Base-by-base conservation (phyloP, 306 rosid species). In the Ceratonia siliqua region DNA sequence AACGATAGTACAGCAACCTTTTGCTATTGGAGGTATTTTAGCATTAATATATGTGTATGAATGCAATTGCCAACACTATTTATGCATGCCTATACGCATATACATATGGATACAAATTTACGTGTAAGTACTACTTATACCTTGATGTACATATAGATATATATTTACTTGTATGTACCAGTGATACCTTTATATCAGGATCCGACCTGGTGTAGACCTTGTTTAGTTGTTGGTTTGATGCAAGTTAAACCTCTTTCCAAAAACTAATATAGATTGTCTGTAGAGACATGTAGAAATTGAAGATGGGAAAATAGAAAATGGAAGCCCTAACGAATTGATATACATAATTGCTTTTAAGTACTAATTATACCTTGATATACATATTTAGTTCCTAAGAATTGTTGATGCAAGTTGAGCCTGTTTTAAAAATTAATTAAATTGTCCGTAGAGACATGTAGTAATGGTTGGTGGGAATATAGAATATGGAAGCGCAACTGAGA, bases 1-100 rank as follows among this genome's bases (percentile, higher is more conserved):
- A 79, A 95, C 98, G 17, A 74, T 92, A 33, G 69, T 92, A 53
- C 98, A 95, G 68, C 96, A 89, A 76, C 96, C 98, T 42, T 95
- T 95, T 81, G 64, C 98, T 15, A 90, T 95, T 48, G 99, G 98
- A 84, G 99, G 99, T 90, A 87, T 80, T 58, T 38, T 56, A 41
- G 25, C 30, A 35, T 61, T 76, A 9, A 66, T 38, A 50, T 17
- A 33, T 28, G 45, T 57, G 15, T 15, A 10, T 41, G 30, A 14
- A 28, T 74, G 48, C 42, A 68, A 50, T 66, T 2, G 7, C 64
- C n/a, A 8, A 49, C 5, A n/a, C 38, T n/a, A 35, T 65, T 14
- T 76, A 35, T 46, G 42, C 35, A 39, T 27, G 25, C 53, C 20
- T 15, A 6, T 13, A 36, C 53, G 63, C 50, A 70, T 20, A 11